Conservation (phyloP, 139 green algal genomes). For the Coelastrella sp. region DNA sequence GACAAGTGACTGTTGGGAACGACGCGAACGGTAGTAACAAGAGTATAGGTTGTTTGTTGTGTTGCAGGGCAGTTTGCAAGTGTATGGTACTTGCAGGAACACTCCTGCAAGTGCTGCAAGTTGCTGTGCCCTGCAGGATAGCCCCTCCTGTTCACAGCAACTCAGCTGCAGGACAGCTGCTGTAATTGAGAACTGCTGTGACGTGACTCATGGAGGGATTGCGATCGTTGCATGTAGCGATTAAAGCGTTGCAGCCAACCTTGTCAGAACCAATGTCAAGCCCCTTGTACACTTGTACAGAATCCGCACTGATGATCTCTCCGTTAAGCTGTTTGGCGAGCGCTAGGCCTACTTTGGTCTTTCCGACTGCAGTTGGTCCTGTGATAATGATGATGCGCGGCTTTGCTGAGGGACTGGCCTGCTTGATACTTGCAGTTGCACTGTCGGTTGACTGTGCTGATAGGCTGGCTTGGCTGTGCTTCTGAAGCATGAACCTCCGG, state of each 20-base stretch:
- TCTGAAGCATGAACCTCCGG: background rate
- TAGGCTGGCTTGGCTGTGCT: background rate
- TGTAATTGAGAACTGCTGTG: too few species aligned
- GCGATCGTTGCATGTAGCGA: background rate
- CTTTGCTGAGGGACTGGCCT: background rate
- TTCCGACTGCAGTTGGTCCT: slow-evolving; percentile 93
- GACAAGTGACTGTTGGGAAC: too few species aligned
- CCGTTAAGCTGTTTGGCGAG: slow-evolving; percentile 83
- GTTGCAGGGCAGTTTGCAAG: too few species aligned
- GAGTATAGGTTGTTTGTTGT: too few species aligned
- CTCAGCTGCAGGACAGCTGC: too few species aligned
- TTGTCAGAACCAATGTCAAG: slow-evolving; percentile 96
- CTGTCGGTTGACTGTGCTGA: slow-evolving; percentile 9
- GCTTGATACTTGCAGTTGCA: background rate
- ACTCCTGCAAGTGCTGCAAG: too few species aligned
- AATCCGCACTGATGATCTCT: slow-evolving; percentile 96
- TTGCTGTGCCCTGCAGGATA: too few species aligned
- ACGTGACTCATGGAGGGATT: background rate
- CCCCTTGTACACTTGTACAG: slow-evolving; percentile 92
- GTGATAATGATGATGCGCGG: slow-evolving; percentile 85
- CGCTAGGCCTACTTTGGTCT: slow-evolving; percentile 84
- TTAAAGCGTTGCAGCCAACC: slow-evolving; percentile 41
- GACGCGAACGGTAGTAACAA: too few species aligned
- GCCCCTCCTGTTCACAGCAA: too few species aligned
- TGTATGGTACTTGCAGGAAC: too few species aligned